Evolutionary conservation across 768 basidiomycete species (phyloP), one percentile per base, ranked within the genome.

Genomic region (Boletus pseudo-olivaceus): DNA sequence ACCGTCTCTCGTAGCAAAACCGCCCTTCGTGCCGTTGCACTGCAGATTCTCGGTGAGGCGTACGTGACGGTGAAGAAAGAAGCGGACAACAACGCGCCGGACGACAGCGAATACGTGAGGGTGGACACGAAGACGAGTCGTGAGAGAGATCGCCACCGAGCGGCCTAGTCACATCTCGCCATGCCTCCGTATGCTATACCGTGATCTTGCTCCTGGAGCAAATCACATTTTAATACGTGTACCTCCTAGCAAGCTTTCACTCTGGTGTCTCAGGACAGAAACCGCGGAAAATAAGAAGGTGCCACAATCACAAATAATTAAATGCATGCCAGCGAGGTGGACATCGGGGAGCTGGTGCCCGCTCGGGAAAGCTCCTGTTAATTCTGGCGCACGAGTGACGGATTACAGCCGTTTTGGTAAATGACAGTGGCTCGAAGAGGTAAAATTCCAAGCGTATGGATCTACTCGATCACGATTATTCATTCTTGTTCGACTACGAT

Each of bases 21-120:
- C 1, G 76, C 82, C 33, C 72, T 93, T 49, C 80, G 93, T 17
- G 93, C 93, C 0, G 80, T 89, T 20, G 91, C 90, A 4, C 65
- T 96, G 61, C 89, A 91, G 66, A 85, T 93, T 38, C 75, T 95
- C 1, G 93, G 93, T 6, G 89, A 91, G 57, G 87, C 89, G 5
- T 95, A 84, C 62, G 75, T 82, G 70, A 66, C 66, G 17, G 88
- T 90, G 32, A 82, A 78, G 74, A 88, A 88, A 68, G 88, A 89
- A 8, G 65, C 73, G 12, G 67, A 76, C 11, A 64, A 51, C 39
- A 62, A 23, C 11, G 0, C 65, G 19, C 53, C 73, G 5, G 84
- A 85, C 47, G 90, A 93, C 55, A 80, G 77, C 59, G 93, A 92
- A 63, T 94, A 92, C 63, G 91, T 93, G 46, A 79, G 82, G 65